Percentiles rank a stretch among this genome's conserved stretches.
Conservation (phyloP, 225 moss, liverwort and hornwort species). For the Rhytidiadelphus loreus region DNA sequence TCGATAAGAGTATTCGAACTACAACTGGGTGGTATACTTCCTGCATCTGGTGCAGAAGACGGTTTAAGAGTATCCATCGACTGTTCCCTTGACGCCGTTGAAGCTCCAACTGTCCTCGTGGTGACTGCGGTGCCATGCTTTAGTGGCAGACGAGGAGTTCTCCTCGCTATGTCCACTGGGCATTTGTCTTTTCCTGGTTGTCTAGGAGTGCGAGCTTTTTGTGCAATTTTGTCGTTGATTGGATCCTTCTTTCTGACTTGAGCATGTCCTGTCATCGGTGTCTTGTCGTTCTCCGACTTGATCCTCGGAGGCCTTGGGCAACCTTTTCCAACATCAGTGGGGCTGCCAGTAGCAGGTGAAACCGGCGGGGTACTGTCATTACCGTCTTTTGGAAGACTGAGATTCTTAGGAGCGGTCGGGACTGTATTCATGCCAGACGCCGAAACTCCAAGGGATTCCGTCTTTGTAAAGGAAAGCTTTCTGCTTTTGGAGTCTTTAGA, state of each 20-base stretch:
- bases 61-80: background rate
- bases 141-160: slow-evolving; percentile 14
- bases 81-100: background rate
- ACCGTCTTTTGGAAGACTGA: slow-evolving; percentile 1
- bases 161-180: background rate
- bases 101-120: background rate
- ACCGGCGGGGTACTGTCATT: background rate
- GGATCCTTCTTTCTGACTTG: slow-evolving; percentile 5
- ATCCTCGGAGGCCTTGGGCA: background rate
- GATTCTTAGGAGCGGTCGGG: slow-evolving; percentile 9
- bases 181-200: slow-evolving; percentile 6
- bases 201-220: background rate
- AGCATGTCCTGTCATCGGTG: background rate
- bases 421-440: background rate
- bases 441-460: background rate
- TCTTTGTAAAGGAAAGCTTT: slow-evolving; percentile 2
- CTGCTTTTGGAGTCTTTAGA: slow-evolving; percentile 17
- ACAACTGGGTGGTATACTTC: background rate
- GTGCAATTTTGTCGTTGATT: background rate
- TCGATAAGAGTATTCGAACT: background rate
- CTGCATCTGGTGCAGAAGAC: background rate
- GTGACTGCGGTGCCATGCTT: background rate
- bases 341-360: slow-evolving; percentile 8
- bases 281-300: slow-evolving; percentile 15
- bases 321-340: slow-evolving; percentile 1